Base-by-base conservation (phyloP, 495 filamentous ascomycete species). In the Penicillium soppii region DNA sequence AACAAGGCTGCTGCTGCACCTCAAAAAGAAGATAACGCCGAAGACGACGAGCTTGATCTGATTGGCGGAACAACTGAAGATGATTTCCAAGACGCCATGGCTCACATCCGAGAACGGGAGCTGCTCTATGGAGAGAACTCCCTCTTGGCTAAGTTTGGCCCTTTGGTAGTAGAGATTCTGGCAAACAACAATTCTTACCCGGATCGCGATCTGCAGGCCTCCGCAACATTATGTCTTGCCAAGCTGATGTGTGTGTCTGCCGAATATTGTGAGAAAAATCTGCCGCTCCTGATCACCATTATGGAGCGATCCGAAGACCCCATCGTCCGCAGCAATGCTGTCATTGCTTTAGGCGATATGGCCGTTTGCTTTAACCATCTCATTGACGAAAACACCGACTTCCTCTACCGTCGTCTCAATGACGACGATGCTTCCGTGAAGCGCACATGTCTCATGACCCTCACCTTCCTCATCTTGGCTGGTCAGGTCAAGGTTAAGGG, bases 401-500 rank as follows among this genome's bases (percentile, higher is more conserved):
- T 96, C 77, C 69, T 99, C 32, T 99, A 99, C 64, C 84, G 92
- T 19, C 84, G 94, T 26, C 80, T 99, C 2, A 92, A 92, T 37
- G 94, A 99, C 62, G 74, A 82, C 9, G 90, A 97, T 57, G 82
- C 81, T 26, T 92, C 87, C 6, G 94, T 99, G 27, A 97, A 97
- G 77, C 83, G 94, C 7, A 99, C 94, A 1, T 99, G 94, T 70
- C 81, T 99, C 12, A 99, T 97, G 94, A 97, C 94, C 2, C 74
- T 99, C 51, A 99, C 95, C 3, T 99, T 99, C 77, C 72, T 97
- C 23, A 99, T 99, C 61, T 73, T 99, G 21, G 94, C 94, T 0
- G 94, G 94, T 16, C 94, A 99, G 70, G 94, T 99, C 69, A 99
- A 99, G 73, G 94, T 99, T 65, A 99, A 99, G 75, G 94, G 94